Percentiles rank a stretch among this genome's conserved stretches.
These are phyloP conservation scores for Westerdykella aurantiaca DNA, from an alignment of 2,329 filamentous ascomycete genomes.

Conservation along the genomic window DNA sequence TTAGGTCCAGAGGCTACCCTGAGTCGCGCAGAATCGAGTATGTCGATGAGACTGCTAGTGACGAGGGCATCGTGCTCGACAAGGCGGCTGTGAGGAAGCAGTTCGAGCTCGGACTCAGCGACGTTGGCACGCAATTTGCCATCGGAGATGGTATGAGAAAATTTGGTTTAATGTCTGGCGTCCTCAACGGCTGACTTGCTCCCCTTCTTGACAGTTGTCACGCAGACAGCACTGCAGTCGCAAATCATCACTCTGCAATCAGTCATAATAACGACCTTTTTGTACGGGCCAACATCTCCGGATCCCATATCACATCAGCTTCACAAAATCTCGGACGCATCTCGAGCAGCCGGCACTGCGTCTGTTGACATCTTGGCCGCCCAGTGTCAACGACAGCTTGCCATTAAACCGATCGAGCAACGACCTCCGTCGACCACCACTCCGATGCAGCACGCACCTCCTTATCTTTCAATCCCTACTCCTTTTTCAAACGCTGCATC, in stretches of 20 bases:
- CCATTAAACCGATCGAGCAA: conserved; percentile 10
- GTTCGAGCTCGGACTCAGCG: conserved; percentile 27
- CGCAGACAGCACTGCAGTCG: conserved; percentile 29
- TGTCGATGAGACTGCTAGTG: conserved; percentile 16
- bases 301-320: conserved; percentile 31
- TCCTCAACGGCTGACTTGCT: not conserved
- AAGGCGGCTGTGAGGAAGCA: conserved; percentile 27
- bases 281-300: conserved; percentile 31
- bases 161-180: not conserved
- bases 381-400: conserved; percentile 22
- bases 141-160: conserved; percentile 28
- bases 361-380: conserved; percentile 25
- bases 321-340: conserved; percentile 25
- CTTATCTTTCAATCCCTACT: conserved; percentile 11
- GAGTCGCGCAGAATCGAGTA: conserved; percentile 21
- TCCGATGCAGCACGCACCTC: not conserved
- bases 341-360: conserved; percentile 21
- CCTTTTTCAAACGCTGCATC: conserved; percentile 8
- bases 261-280: conserved; percentile 27
- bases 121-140: conserved; percentile 25
- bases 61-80: conserved; percentile 27
- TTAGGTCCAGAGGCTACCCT: conserved; percentile 27
- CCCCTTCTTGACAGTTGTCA: conserved; percentile 16
- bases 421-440: conserved; percentile 10
- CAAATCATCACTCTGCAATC: conserved; percentile 34